Percentiles rank a stretch among this genome's conserved stretches.
These are phyloP conservation scores for Yarrowia sp. DNA, from an alignment of 805 yeast genomes.

Conservation along the genomic window DNA sequence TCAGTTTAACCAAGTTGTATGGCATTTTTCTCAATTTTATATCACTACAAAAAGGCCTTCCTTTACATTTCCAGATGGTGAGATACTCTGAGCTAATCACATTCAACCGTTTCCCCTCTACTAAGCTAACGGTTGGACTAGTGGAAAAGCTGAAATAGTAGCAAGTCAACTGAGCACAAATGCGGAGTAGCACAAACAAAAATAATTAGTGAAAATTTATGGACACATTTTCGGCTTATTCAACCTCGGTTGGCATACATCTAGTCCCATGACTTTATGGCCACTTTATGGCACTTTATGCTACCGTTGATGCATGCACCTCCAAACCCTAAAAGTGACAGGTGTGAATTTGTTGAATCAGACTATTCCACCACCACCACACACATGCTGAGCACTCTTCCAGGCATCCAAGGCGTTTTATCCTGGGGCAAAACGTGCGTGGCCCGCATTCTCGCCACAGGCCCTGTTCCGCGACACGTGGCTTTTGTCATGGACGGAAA, in stretches of 20 bases:
- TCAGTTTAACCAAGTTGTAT: not conserved
- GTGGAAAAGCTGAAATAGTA: too few relatives aligned
- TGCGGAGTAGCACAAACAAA: too few relatives aligned
- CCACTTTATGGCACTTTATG: too few relatives aligned
- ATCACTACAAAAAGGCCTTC: too few relatives aligned
- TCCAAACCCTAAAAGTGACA: constrained; percentile 20
- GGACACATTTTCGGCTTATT: not conserved
- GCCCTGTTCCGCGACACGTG: constrained; percentile 82
- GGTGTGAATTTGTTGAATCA: not conserved
- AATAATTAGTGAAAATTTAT: too few relatives aligned
- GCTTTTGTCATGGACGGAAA: constrained; percentile 98
- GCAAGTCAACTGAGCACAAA: too few relatives aligned
- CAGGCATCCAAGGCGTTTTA: constrained; percentile 32
- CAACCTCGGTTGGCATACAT: too few relatives aligned
- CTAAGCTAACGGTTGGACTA: not conserved
- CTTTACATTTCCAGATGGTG: too few relatives aligned
- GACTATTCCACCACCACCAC: not conserved
- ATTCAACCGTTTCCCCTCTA: not conserved
- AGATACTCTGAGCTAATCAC: not conserved
- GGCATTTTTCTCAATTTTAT: too few relatives aligned
- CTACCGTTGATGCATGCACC: not conserved
- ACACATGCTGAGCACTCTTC: constrained; percentile 29
- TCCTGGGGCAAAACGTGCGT: constrained; percentile 34
- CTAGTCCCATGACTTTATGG: constrained; percentile 7
- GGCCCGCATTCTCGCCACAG: constrained; percentile 52